Evolutionary conservation across 345 rosid species (phyloP), one percentile per base, ranked within the genome.

Genomic region (Eucalyptus guilfoylei): DNA sequence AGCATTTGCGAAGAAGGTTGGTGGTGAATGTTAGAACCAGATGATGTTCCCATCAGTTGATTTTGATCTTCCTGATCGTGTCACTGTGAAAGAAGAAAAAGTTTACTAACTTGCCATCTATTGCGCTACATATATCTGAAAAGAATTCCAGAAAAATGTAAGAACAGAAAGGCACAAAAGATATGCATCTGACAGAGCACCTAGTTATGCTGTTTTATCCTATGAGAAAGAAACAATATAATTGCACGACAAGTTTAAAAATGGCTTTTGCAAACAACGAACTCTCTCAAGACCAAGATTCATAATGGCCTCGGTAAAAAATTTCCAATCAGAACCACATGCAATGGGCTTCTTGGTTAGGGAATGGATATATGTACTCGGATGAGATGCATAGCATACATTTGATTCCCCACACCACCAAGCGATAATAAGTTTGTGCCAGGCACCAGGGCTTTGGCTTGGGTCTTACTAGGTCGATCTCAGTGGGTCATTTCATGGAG

Each of bases 21-120:
- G 85, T 95, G 93, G 89, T 94, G 93, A 87, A 94, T 93, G 90
- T 96, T 95, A 85, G 99, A 97, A 55, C 98, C 99, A 88, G 99
- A 95, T 80, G 98, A 98, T 90, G 98, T 91, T 72, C 96, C 99
- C 99, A 98, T 98, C 88, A 92, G 92, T 88, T 54, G 88, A 23
- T 86, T 55, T 11, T 40, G 72, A 49, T 48, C 58, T 85, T 85
- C 87, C 72, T 17, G 54, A 69, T 15, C 42, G 85, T 76, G 60
- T 30, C 50, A 72, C 88, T 4, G 87, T 24, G 83, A 89, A 67
- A 49, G 42, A 52, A 40, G 30, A 76, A 21, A 76, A 40, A 76
- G 83, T 11, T 40, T 21, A 72, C 12, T 40, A 48, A 49, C n/a
- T 86, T 50, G 17, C 64, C 64, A 28, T 6, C 47, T 40, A 76